Evolutionary conservation across 176 grass and related monocot species (phyloP).

Genomic region (Puya raimondii): DNA sequence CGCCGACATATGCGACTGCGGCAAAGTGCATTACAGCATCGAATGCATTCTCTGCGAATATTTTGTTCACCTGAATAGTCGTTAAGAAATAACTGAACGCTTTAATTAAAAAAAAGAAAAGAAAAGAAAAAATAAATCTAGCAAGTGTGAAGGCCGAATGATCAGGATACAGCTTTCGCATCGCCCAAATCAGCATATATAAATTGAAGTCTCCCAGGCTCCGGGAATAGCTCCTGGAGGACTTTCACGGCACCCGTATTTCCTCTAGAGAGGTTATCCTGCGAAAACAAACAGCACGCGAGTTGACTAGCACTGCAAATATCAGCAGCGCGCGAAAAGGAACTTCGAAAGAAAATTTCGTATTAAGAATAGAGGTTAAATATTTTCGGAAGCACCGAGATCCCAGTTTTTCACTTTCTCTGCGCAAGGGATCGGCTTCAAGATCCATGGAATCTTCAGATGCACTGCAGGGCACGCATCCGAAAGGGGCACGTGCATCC

Average conservation of each 20-base stretch:
- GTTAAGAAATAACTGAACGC: conserved; percentile 2
- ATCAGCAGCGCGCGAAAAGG: not conserved
- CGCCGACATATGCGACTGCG: conserved; percentile 96
- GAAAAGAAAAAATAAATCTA: not conserved
- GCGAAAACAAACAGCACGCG: conserved; percentile 9
- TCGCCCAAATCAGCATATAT: conserved; percentile 95
- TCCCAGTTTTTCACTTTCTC: too few relatives aligned
- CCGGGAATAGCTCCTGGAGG: conserved; percentile 66
- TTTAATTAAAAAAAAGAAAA: not conserved
- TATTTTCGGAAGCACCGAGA: too few relatives aligned
- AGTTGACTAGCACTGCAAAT: conserved; percentile 17
- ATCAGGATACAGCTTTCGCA: conserved; percentile 74
- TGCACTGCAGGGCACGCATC: too few relatives aligned
- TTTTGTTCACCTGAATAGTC: conserved; percentile 61
- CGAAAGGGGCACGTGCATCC: too few relatives aligned
- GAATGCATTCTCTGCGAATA: conserved; percentile 87
- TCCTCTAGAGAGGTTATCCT: conserved; percentile 98
- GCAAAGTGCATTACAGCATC: conserved; percentile 99
- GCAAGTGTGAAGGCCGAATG: not conserved
- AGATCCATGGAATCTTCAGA: too few relatives aligned
- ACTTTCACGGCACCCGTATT: conserved; percentile 83
- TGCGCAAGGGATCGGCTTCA: too few relatives aligned
- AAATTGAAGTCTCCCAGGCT: conserved; percentile 92
- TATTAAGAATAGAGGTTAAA: too few relatives aligned
- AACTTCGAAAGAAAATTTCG: not conserved